Evolutionary conservation across 331 rosid genomes (phyloP).

Genomic region (Quercus lobata): DNA sequence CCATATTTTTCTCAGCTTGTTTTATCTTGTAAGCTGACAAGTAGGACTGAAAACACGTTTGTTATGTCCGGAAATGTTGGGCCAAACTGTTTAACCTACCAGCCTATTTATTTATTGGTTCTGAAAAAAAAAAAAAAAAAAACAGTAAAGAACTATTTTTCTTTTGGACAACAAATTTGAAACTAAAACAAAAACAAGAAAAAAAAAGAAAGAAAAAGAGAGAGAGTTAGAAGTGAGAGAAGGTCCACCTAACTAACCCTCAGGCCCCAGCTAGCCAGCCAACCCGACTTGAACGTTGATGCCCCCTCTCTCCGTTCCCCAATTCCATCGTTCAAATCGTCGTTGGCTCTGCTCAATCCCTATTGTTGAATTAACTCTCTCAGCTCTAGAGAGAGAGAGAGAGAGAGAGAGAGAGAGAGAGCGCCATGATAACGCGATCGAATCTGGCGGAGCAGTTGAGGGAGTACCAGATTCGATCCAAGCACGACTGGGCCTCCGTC

Average conservation of each 20-base stretch:
- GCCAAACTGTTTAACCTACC: too few species aligned
- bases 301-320: slow-evolving; percentile 11
- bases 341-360: slow-evolving; percentile 28
- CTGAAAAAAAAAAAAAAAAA: too few species aligned
- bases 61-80: too few species aligned
- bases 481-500: slow-evolving; percentile 96
- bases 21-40: too few species aligned
- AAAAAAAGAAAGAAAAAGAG: not conserved
- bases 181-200: not conserved
- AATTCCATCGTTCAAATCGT: slow-evolving; percentile 7
- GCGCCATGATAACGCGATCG: slow-evolving; percentile 92
- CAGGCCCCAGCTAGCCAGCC: not conserved
- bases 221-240: slow-evolving; percentile 9
- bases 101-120: too few species aligned
- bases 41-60: too few species aligned
- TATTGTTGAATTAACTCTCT: slow-evolving; percentile 17
- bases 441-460: slow-evolving; percentile 97
- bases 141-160: too few species aligned
- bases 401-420: slow-evolving; percentile 18
- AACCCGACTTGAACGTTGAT: slow-evolving; percentile 11
- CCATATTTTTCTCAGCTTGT: too few species aligned
- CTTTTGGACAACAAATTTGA: not conserved
- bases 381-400: slow-evolving; percentile 25
- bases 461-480: slow-evolving; percentile 99
- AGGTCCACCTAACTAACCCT: slow-evolving; percentile 18